Evolutionary conservation across 257 asterid genomes (phyloP), one percentile per base, ranked within the genome.

Genomic region (Nicotiana otophora): DNA sequence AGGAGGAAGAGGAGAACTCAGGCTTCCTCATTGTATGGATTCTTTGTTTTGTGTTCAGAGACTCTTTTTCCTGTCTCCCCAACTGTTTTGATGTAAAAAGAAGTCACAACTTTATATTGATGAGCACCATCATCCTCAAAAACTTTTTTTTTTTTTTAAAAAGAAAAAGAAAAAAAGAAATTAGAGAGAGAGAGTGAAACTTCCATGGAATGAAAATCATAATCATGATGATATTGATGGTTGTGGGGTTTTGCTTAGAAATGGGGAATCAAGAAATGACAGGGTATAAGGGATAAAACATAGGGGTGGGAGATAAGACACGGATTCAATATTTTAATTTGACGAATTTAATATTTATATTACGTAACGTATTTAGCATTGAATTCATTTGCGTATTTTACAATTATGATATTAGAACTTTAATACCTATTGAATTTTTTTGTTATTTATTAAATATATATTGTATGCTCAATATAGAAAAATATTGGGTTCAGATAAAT

Each of bases 171-270:
- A 57, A 66, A 78, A 61, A 36, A 68, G 17, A 53, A 34, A 55
- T 48, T 16, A 42, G 33, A 78, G 80, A 67, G 46, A 83, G 83
- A 78, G 67, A 54, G 85, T 4, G 53, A 48, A 66, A 84, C 87
- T 86, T 86, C 69, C 54, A 84, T 26, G 39, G 85, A 85, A 86
- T 78, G 81, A 84, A 85, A 88, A 90, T 90, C 89, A 89, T 90
- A 87, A 78, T 81, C 70, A 89, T 85, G 54, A 89, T 89, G 90
- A 84, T 83, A 80, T 80, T 82, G 89, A 86, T 89, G 88, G 86
- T 53, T 86, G 93, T 90, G 95, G 93, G 91, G 92, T 83, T 75
- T 90, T 86, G 95, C 95, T 90, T 91, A 89, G 88, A 90, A 90
- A 87, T 68, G 86, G 85, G 90, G 90, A 84, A 87, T 83, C 67